These are phyloP conservation scores for Gleditsia sinensis DNA, from an alignment of 306 rosid species.

Conservation along the genomic window DNA sequence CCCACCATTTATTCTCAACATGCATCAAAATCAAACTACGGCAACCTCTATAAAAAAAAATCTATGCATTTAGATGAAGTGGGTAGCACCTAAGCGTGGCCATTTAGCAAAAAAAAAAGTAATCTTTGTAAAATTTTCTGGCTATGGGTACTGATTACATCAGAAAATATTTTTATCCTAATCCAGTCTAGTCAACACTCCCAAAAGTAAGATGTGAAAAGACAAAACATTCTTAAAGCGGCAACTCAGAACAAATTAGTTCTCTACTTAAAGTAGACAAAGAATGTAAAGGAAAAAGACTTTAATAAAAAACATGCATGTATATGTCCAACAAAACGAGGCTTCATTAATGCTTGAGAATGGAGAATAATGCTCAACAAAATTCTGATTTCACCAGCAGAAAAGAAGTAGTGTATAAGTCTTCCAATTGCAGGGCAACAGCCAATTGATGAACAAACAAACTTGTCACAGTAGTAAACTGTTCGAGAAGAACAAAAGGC, in stretches of 20 bases:
- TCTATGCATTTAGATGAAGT: too few relatives aligned
- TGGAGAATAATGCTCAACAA: background rate
- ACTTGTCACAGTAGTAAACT: background rate
- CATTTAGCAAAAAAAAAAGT: background rate
- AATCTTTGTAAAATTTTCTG: too few relatives aligned
- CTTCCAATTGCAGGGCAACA: background rate
- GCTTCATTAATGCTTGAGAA: background rate
- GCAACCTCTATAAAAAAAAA: too few relatives aligned
- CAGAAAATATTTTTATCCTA: too few relatives aligned
- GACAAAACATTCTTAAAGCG: background rate
- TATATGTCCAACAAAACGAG: background rate
- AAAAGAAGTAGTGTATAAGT: background rate
- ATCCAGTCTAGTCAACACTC: background rate
- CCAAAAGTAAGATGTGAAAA: background rate
- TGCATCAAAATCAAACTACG: background rate
- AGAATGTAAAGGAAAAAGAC: conserved; percentile 4
- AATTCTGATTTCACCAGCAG: background rate
- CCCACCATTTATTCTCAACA: background rate
- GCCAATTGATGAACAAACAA: conserved; percentile 25
- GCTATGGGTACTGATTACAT: background rate
- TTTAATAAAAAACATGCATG: background rate
- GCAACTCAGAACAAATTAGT: background rate
- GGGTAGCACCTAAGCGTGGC: background rate
- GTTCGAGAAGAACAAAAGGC: background rate
- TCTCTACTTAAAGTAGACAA: background rate